Conservation (phyloP, 164 flowering plant species). For the Annona squamosa region DNA sequence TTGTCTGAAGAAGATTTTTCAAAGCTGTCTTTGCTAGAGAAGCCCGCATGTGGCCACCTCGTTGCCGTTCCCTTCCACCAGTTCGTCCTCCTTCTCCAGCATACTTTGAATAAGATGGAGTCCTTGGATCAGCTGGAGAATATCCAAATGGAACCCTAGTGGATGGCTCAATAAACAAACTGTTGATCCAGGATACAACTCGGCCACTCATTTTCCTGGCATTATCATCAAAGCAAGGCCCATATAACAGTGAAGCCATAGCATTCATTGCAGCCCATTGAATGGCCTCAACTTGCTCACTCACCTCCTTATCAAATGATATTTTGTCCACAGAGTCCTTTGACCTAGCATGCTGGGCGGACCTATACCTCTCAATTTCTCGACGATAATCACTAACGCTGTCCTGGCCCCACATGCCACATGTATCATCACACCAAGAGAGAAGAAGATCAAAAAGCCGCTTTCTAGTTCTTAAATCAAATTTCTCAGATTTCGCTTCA, state of each 20-base stretch:
- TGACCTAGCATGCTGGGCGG: constrained; percentile 79
- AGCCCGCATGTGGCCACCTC: constrained; percentile 75
- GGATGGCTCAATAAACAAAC: constrained; percentile 83
- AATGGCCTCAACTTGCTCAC: constrained; percentile 89
- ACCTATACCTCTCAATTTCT: constrained; percentile 86
- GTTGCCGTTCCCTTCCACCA: constrained; percentile 77
- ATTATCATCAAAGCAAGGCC: constrained; percentile 98
- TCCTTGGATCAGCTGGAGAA: constrained; percentile 98
- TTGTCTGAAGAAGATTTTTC: constrained; percentile 91
- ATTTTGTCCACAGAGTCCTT: constrained; percentile 92
- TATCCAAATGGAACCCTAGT: constrained; percentile 90
- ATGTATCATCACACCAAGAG: constrained; percentile 88
- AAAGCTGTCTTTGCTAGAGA: constrained; percentile 82
- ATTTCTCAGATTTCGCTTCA: constrained; percentile 83
- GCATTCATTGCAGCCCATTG: constrained; percentile 99
- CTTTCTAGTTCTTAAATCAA: constrained; percentile 82
- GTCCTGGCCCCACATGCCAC: constrained; percentile 79
- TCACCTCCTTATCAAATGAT: constrained; percentile 87
- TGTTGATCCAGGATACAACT: constrained; percentile 89
- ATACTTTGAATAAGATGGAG: constrained; percentile 85
- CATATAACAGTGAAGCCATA: constrained; percentile 89
- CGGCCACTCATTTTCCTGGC: constrained; percentile 98
- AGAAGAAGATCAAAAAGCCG: constrained; percentile 88
- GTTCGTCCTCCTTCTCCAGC: constrained; percentile 72
- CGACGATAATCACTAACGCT: constrained; percentile 82